Evolutionary conservation across 352 stramenopile species (phyloP), one percentile per base, ranked within the genome.

Genomic region (Nothophytophthora sp.): DNA sequence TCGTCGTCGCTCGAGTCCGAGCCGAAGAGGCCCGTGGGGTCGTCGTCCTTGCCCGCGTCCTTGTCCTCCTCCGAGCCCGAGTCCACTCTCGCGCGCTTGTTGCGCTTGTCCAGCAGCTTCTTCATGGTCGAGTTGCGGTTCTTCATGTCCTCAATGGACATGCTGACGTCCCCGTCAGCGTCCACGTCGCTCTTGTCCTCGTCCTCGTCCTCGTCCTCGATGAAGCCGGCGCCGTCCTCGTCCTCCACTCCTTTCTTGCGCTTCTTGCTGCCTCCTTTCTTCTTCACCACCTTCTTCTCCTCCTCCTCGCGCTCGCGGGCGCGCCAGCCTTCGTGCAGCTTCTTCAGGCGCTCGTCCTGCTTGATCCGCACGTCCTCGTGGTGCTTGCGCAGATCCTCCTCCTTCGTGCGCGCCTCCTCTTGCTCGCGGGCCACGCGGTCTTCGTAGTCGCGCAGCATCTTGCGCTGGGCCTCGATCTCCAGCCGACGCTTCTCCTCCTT

Each of bases 71-170:
- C 81, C 9, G 71, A 85, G 33, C 62, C 76, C 33, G 79, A 70
- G 10, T 70, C 69, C 34, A 63, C 48, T 15, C 64, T 61, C 6
- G 76, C 70, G 18, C 77, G 77, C 63, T 94, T 94, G 60, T 86
- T 86, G 36, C 83, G 81, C 66, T 95, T 95, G 39, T 90, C 84
- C 22, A 86, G 72, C 22, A 95, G 60, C 30, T 88, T 90, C 70
- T 92, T 92, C 70, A 92, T 89, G 45, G 83, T 95, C 16, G 68
- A 51, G 40, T 92, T 92, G 43, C 84, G 84, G 68, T 95, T 92
- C 72, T 95, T 92, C 85, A 95, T 95, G 62, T 95, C 84, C 56
- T 92, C 84, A 34, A 95, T 92, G 22, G 81, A 92, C 70, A 95
- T 89, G 40, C 68, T 70, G 23, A 53, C 66, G 37, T 76, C 77